Evolutionary conservation across 441 rosid species (phyloP).

Genomic region (Jatropha podagrica): DNA sequence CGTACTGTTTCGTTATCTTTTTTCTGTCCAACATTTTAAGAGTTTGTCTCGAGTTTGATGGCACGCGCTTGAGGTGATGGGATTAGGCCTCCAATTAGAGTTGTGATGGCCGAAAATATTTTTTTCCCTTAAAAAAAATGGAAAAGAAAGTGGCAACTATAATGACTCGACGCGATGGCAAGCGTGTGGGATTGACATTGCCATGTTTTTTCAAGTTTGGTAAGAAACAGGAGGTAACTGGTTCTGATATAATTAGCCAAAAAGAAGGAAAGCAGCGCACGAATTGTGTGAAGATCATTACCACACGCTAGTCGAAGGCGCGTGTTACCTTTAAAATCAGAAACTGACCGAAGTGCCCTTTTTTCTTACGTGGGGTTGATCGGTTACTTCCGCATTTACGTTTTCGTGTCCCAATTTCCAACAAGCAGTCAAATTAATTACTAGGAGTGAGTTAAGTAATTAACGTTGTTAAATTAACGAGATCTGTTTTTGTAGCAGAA

Average conservation of each 20-base stretch:
- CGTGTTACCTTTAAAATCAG: accelerated
- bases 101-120: neutral
- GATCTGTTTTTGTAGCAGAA: neutral
- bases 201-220: constrained; percentile 1
- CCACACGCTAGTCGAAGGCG: constrained; percentile 8
- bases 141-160: neutral
- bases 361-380: neutral
- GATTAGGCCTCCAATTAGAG: neutral
- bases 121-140: too few relatives aligned
- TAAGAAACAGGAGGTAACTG: neutral
- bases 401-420: constrained; percentile 10
- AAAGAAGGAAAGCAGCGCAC: neutral
- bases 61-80: neutral
- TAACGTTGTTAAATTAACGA: constrained; percentile 13
- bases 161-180: constrained; percentile 4
- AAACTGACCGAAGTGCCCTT: neutral
- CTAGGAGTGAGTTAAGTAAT: neutral
- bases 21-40: neutral
- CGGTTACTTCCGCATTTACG: too few relatives aligned
- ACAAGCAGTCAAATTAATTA: constrained; percentile 11
- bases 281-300: neutral
- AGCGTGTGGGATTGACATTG: constrained; percentile 31
- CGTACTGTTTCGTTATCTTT: neutral
- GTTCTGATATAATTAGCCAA: neutral
- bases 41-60: neutral